phyloP scores from a whole-genome alignment of 306 rosid genomes.

The Sindora glabra region DNA sequence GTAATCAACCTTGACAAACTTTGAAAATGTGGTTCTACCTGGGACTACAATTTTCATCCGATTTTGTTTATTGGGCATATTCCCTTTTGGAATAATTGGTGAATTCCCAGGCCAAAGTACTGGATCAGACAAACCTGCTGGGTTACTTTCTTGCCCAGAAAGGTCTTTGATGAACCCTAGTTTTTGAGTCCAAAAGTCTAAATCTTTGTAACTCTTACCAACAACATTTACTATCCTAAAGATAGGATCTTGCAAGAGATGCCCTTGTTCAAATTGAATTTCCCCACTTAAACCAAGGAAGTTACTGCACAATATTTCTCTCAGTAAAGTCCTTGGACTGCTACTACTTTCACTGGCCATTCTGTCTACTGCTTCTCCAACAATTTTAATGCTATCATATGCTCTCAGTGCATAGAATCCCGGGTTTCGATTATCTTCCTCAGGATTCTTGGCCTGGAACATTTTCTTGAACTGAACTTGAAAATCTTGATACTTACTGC shows the following conservation, averaged over 20 bases:
- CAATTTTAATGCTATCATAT: constrained; percentile 42
- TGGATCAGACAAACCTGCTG: constrained; percentile 13
- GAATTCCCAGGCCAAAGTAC: constrained; percentile 67
- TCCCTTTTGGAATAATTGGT: constrained; percentile 42
- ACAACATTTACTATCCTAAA: constrained; percentile 49
- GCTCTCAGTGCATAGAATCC: constrained; percentile 56
- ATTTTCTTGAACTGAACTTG: constrained; percentile 25
- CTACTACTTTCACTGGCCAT: constrained; percentile 2
- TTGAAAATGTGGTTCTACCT: constrained; percentile 38
- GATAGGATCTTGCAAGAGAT: constrained; percentile 22
- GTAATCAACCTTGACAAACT: constrained; percentile 47
- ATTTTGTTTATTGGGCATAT: constrained; percentile 36
- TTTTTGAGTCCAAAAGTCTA: constrained; percentile 45
- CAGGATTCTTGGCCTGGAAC: constrained; percentile 23
- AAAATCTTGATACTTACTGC: constrained; percentile 27
- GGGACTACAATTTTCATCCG: constrained; percentile 62
- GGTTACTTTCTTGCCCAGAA: constrained; percentile 1
- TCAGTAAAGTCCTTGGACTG: not conserved
- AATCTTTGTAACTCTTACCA: constrained; percentile 32
- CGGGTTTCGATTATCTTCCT: constrained; percentile 38
- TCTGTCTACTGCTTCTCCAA: constrained; percentile 35
- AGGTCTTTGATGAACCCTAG: constrained; percentile 23
- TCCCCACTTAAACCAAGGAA: constrained; percentile 53
- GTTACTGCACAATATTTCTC: constrained; percentile 23
- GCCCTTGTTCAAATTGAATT: constrained; percentile 34